These are phyloP conservation scores for Malus hybrid DNA, from an alignment of 331 rosid species.

Conservation along the genomic window DNA sequence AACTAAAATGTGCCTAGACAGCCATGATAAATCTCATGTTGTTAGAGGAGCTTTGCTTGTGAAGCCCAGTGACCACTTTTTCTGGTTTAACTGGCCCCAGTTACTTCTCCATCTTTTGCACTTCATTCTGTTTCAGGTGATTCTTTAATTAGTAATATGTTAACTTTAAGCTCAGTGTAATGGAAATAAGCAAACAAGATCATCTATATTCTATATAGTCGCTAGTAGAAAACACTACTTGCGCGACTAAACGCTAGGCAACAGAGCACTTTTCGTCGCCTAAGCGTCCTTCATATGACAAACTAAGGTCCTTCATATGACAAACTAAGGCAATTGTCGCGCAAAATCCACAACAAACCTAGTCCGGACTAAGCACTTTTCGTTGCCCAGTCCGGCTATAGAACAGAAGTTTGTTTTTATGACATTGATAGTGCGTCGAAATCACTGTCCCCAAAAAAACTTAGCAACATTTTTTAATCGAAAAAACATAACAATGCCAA, in stretches of 20 bases:
- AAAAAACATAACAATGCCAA: too few species aligned
- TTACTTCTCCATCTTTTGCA: constrained; percentile 46
- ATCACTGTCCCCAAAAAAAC: too few species aligned
- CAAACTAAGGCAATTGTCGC: too few species aligned
- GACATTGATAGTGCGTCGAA: too few species aligned
- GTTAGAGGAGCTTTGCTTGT: constrained; percentile 53
- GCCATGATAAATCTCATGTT: constrained; percentile 41
- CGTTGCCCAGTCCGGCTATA: too few species aligned
- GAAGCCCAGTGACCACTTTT: constrained; percentile 47
- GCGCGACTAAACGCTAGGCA: too few species aligned
- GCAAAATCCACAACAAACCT: neutral
- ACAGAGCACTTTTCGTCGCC: too few species aligned
- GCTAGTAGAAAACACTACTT: too few species aligned
- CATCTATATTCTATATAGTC: neutral
- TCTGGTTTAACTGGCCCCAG: constrained; percentile 51
- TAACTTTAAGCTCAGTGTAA: neutral
- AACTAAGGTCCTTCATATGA: too few species aligned
- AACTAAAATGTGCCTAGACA: constrained; percentile 51
- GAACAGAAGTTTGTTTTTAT: too few species aligned
- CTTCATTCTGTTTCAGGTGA: constrained; percentile 47
- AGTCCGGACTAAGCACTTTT: neutral
- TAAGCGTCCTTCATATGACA: too few species aligned
- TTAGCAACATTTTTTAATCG: too few species aligned
- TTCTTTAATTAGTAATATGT: neutral
- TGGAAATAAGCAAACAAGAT: neutral